phyloP scores from a whole-genome alignment of 805 yeast species.

The Myxozyma melibiosi region DNA sequence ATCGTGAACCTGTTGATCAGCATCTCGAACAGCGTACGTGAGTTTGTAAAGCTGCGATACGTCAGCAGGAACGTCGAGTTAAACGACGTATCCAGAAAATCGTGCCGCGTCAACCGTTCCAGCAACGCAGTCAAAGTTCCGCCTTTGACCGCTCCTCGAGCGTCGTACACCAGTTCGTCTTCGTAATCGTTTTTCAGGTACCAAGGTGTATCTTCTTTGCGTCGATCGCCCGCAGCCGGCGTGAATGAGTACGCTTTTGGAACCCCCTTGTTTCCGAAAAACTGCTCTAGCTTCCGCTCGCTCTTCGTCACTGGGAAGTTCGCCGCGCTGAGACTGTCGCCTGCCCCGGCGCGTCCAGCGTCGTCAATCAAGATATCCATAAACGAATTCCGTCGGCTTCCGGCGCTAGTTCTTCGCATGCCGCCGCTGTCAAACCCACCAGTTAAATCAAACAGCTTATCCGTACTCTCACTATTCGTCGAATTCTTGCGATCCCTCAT shows the following conservation, averaged over 20 bases:
- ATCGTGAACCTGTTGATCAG: conserved; percentile 66
- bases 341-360: not conserved
- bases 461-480: not conserved
- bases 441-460: not conserved
- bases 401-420: not conserved
- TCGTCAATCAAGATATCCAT: conserved; percentile 7
- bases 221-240: conserved; percentile 4
- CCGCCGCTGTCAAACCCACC: not conserved
- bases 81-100: conserved; percentile 60
- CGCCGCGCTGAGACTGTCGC: not conserved
- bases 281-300: conserved; percentile 20
- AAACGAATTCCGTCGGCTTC: conserved; percentile 6
- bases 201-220: conserved; percentile 48
- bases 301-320: conserved; percentile 18
- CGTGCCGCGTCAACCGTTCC: conserved; percentile 76
- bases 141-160: conserved; percentile 71
- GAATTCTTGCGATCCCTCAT: conserved; percentile 11
- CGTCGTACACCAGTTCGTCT: conserved; percentile 57
- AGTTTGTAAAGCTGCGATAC: conserved; percentile 71
- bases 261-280: conserved; percentile 26
- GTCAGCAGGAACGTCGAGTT: conserved; percentile 73
- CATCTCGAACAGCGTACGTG: conserved; percentile 60
- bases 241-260: conserved; percentile 15
- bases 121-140: conserved; percentile 74
- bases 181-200: conserved; percentile 55